Base-by-base conservation (phyloP, 106 monocot species). In the Chionographis japonica region DNA sequence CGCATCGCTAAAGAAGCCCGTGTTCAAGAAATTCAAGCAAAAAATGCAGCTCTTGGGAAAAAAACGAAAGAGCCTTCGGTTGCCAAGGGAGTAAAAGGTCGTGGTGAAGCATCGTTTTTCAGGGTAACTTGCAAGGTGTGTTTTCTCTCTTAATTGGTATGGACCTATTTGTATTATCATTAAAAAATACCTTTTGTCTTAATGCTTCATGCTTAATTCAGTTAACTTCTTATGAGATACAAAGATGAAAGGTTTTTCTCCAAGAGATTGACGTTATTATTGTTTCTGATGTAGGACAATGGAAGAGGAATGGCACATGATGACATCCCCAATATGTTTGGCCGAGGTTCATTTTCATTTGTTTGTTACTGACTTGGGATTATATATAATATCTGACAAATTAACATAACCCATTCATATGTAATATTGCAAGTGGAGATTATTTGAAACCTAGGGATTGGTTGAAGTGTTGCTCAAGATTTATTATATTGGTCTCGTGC, bases 251-350 rank as follows among this genome's bases (percentile, higher is more conserved):
- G 8, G 9, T 46, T 46, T 46, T 46, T 46, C 46, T 46, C 46
- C 5, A 46, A 46, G 5, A 6, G 46, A 46, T 46, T 46, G 5
- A 46, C 9, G 46, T 46, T 5, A 46, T 46, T 46, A 46, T 10
- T 46, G 9, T 69, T 37, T 68, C 46, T 83, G 16, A 14, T 75
- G 35, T 75, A 97, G 97, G 97, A 97, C 78, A 97, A 97, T 85
- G 97, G 97, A 39, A 82, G 85, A 85, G 97, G 92, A 76, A 97
- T 97, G 97, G 82, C 97, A 77, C 85, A 97, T 77, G 92, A 97
- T 73, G 97, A 97, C 54, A 97, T 97, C 66, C 97, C 92, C 60
- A 97, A 97, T 80, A 97, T 97, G 97, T 85, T 97, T 87, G 97
- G 97, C 37, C 68, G 84, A 92, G 97, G 97, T 97, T 63, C 77